Conservation (phyloP, 1,139 yeast genomes). For the Blastobotrys illinoisensis region DNA sequence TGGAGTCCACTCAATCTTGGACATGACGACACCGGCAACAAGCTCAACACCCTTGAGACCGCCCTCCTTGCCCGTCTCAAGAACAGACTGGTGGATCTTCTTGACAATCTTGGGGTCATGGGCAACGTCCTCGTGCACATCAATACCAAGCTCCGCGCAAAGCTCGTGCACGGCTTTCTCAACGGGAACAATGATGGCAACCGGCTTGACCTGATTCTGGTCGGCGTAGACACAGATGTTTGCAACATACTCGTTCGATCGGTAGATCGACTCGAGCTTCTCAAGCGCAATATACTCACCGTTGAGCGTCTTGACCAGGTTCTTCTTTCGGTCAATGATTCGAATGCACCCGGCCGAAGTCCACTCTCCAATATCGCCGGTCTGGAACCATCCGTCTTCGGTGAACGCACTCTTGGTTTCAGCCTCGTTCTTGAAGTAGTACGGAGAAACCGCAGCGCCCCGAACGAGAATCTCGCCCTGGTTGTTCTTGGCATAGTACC, state of each 20-base stretch:
- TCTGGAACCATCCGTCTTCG: constrained; percentile 66
- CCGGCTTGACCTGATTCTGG: constrained; percentile 75
- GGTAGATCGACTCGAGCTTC: constrained; percentile 73
- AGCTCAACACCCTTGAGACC: constrained; percentile 86
- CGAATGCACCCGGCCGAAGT: constrained; percentile 49
- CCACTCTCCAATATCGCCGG: constrained; percentile 68
- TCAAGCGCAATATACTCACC: constrained; percentile 98
- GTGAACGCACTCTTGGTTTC: constrained; percentile 77
- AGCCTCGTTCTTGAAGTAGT: constrained; percentile 76
- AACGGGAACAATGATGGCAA: constrained; percentile 84
- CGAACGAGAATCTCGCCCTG: constrained; percentile 88
- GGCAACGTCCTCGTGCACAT: constrained; percentile 47
- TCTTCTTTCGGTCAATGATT: constrained; percentile 89
- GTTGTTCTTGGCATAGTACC: constrained; percentile 81
- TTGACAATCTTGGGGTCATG: constrained; percentile 52
- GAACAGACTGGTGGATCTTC: constrained; percentile 53
- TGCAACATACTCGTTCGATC: constrained; percentile 70
- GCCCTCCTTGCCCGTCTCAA: constrained; percentile 71
- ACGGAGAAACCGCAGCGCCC: constrained; percentile 68
- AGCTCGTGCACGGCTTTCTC: constrained; percentile 59
- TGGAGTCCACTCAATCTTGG: constrained; percentile 96
- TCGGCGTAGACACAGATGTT: constrained; percentile 95
- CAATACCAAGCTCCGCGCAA: constrained; percentile 49
- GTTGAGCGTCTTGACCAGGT: constrained; percentile 88
- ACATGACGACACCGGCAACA: constrained; percentile 68